These are phyloP conservation scores for Penicillium pulvis DNA, from an alignment of 495 filamentous ascomycete genomes.

Conservation along the genomic window DNA sequence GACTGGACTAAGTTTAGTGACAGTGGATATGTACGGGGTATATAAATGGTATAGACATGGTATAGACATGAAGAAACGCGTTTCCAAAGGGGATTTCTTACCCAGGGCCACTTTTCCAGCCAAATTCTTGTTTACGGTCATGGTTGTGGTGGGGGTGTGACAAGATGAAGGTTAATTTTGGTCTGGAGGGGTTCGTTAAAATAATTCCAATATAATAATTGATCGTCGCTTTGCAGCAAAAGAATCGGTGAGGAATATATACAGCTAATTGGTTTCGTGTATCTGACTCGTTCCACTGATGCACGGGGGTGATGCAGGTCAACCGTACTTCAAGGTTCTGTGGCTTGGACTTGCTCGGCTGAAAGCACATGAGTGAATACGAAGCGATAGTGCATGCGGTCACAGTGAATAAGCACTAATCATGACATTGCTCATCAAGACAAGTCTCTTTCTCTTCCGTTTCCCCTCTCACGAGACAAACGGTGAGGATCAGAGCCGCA, in stretches of 20 bases:
- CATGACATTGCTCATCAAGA: neutral
- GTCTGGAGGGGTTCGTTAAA: neutral
- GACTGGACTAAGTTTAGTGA: constrained; percentile 16
- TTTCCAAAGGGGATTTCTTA: constrained; percentile 2
- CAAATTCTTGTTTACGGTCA: constrained; percentile 20
- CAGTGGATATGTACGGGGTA: constrained; percentile 2
- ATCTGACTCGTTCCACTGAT: neutral
- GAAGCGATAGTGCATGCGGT: neutral
- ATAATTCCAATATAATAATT: neutral
- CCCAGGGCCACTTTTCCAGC: constrained; percentile 32
- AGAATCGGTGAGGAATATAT: neutral
- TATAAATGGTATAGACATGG: too few species aligned
- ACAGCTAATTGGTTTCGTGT: neutral
- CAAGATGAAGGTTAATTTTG: neutral
- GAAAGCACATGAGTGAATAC: neutral
- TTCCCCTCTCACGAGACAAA: neutral
- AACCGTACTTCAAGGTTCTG: neutral
- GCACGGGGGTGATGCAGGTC: neutral
- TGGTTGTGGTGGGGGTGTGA: neutral
- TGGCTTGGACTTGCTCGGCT: neutral
- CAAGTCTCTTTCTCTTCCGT: neutral
- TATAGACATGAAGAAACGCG: too few species aligned
- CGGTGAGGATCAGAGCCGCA: neutral
- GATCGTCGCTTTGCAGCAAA: neutral
- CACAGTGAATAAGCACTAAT: neutral